Conservation (phyloP, 345 rosid genomes). For the Dovyalis caffra region DNA sequence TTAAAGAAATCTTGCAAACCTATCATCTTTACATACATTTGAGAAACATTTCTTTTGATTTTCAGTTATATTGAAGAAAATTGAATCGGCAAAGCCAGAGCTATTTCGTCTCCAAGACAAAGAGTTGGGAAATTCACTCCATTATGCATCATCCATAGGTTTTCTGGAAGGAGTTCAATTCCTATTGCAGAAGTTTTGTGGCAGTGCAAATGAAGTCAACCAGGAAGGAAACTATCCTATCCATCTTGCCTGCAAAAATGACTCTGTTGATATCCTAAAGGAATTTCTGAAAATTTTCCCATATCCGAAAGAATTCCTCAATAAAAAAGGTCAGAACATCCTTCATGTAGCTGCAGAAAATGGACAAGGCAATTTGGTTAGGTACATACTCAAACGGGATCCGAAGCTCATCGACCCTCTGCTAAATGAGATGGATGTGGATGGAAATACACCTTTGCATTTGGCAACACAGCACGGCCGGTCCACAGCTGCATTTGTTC, state of each 20-base stretch:
- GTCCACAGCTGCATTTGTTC: background rate
- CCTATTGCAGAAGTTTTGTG: background rate
- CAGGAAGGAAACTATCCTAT: background rate
- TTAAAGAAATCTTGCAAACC: background rate
- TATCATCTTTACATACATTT: background rate
- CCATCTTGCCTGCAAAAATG: background rate
- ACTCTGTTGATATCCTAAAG: background rate
- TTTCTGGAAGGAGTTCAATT: background rate
- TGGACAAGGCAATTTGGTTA: background rate
- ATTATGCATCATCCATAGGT: conserved; percentile 12
- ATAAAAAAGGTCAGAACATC: background rate
- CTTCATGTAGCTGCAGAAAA: background rate
- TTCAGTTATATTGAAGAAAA: conserved; percentile 15
- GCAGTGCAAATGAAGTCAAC: background rate
- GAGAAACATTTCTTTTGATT: background rate
- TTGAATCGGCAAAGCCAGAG: conserved; percentile 12
- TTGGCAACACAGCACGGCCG: background rate
- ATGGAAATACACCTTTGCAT: background rate
- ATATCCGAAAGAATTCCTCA: background rate
- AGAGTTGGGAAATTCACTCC: conserved; percentile 14
- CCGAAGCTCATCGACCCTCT: background rate
- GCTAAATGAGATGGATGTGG: background rate
- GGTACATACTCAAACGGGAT: background rate
- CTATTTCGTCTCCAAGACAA: conserved; percentile 13
- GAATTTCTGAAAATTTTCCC: background rate